Evolutionary conservation across 73 alveolate species (phyloP).

Genomic region (Breviolum minutum): DNA sequence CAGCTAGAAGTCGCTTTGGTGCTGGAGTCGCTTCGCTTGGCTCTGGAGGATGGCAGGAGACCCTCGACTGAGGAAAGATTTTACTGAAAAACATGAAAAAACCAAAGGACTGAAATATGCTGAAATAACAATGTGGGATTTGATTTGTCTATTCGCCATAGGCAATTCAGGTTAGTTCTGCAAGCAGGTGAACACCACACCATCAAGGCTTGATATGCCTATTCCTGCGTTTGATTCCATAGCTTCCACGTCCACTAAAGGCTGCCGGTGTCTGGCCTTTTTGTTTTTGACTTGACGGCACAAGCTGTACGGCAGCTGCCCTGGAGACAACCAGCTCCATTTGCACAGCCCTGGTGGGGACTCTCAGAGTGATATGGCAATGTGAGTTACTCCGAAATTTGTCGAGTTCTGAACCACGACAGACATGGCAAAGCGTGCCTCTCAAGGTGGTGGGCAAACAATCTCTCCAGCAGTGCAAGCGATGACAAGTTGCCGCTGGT

Average conservation of each 20-base stretch:
- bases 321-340: slow-evolving; percentile 41
- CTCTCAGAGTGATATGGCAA: background rate
- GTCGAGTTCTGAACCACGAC: background rate
- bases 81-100: too few relatives aligned
- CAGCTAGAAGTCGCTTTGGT: slow-evolving; percentile 31
- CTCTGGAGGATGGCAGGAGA: slow-evolving; percentile 30
- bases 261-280: slow-evolving; percentile 67
- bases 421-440: background rate
- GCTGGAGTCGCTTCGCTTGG: slow-evolving; percentile 39
- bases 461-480: background rate
- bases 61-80: background rate
- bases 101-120: too few relatives aligned
- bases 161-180: background rate
- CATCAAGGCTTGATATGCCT: background rate
- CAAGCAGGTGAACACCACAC: background rate
- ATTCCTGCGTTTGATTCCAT: background rate
- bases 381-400: background rate
- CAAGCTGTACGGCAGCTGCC: slow-evolving; percentile 38
- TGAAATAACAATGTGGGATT: too few relatives aligned
- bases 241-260: background rate
- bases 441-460: slow-evolving; percentile 33
- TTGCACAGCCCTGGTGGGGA: slow-evolving; percentile 59
- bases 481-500: background rate
- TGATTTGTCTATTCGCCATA: background rate
- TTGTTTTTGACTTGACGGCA: slow-evolving; percentile 44